Base-by-base conservation (phyloP, 192 early-diverging fungal species). In the Haplosporangium gracile region DNA sequence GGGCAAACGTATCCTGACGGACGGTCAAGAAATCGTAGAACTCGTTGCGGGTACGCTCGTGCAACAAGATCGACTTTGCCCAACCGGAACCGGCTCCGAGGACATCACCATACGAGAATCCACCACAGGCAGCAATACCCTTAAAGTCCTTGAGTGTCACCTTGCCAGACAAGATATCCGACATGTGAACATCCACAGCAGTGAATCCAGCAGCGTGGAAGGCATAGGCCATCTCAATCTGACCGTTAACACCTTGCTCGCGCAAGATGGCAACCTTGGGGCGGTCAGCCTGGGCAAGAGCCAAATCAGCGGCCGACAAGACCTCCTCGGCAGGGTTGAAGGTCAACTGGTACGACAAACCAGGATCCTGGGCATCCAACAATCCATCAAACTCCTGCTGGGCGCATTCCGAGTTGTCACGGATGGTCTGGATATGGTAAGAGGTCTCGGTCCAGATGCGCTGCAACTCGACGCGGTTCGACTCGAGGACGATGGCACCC, bases 51-150 rank as follows among this genome's bases (percentile, higher is more conserved):
- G 95, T 95, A 55, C 72, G 82, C 13, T 90, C 63, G 80, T 98
- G 93, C 65, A 97, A 89, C 60, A 99, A 88, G 68, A 98, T 95
- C 32, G 94, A 94, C 77, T 97, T 96, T 68, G 99, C 98, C 99
- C 99, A 99, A 40, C 99, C 99, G 18, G 95, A 91, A 68, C 98
- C 99, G n/a, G 99, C 99, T 10, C 99, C 99, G 26, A 99, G 89
- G 3, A 99, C 99, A 89, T 99, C 99, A 78, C 99, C 99, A 85
- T 99, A 99, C 0, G 95, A 96, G 92, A 99, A 99, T 11, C 99
- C 99, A 83, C 99, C 99, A 77, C 97, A 98, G 16, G 95, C 95
- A 36, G 95, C 99, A 57, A 99, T 90, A 8, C 99, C 99, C 69
- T 90, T 89, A 88, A 99, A 99, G 55, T 89, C 89, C 70, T 78